These are phyloP conservation scores for Bifiguratus adelaidae DNA, from an alignment of 192 early-diverging fungal genomes.

Conservation along the genomic window DNA sequence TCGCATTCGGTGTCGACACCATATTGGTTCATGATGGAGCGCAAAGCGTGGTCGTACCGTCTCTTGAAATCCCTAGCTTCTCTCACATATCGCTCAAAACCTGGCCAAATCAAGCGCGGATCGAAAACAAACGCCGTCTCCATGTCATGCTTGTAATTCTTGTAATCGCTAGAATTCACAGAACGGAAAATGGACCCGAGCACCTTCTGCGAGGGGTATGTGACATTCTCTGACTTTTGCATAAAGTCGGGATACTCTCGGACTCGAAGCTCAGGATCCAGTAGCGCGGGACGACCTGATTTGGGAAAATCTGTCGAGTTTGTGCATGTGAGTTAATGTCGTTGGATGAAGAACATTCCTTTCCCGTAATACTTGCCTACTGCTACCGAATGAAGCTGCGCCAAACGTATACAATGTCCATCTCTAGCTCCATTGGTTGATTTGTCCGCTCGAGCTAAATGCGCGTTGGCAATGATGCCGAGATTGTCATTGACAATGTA, in stretches of 20 bases:
- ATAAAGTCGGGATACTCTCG: slow-evolving; percentile 59
- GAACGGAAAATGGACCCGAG: slow-evolving; percentile 41
- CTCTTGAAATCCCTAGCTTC: slow-evolving; percentile 27
- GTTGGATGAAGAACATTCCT: neutral
- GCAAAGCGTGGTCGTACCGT: slow-evolving; percentile 40
- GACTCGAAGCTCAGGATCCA: slow-evolving; percentile 27
- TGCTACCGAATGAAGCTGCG: slow-evolving; percentile 57
- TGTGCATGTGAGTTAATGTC: neutral
- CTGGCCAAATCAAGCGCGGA: slow-evolving; percentile 24
- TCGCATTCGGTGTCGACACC: slow-evolving; percentile 32
- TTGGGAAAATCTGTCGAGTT: slow-evolving; percentile 52
- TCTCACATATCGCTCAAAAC: slow-evolving; percentile 36
- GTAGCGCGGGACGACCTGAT: slow-evolving; percentile 40
- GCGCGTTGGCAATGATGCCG: slow-evolving; percentile 56
- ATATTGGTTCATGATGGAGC: slow-evolving; percentile 54
- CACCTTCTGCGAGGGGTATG: slow-evolving; percentile 42
- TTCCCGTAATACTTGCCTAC: slow-evolving; percentile 22
- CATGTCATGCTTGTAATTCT: slow-evolving; percentile 23
- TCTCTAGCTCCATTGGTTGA: slow-evolving; percentile 28
- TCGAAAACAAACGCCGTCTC: slow-evolving; percentile 13
- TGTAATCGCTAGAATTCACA: slow-evolving; percentile 25
- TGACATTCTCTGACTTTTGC: slow-evolving; percentile 41
- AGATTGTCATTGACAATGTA: slow-evolving; percentile 56
- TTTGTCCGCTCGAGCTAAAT: slow-evolving; percentile 50
- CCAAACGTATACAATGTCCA: slow-evolving; percentile 41